Base-by-base conservation (phyloP, 2,329 filamentous ascomycete species). In the Ceratocystis lukuohia region DNA sequence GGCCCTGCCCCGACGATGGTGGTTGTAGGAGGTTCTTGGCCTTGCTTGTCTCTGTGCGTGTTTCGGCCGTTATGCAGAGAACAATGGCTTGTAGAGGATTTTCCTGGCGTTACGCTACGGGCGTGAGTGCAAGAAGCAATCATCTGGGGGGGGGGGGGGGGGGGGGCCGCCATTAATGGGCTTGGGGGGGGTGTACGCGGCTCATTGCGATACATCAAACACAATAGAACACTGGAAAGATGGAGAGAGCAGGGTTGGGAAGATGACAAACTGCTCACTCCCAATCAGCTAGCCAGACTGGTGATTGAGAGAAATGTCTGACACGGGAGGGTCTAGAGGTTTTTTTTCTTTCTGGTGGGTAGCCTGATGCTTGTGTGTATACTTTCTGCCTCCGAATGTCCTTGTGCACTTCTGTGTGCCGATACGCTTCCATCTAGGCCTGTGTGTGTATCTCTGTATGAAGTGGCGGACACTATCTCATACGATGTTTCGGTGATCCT, bases 31-130 rank as follows among this genome's bases (percentile, higher is more conserved):
- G 22, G n/a, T 50, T 50, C 22, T 25, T 50, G 5, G 28, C 5
- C n/a, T 33, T 25, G 7, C 20, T 25, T 10, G 48, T 25, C 48
- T 53, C 15, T 53, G 20, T 53, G 20, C 20, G 56, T 37, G 56
- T 59, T 59, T 59, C 30, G 56, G 30, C 56, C 56, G 56, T 37
- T 30, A 59, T 59, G 56, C 56, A 59, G 56, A 59, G 56, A 59
- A 59, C 56, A 59, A 59, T 59, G 56, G 56, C 25, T n/a, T 33
- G 12, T 30, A 59, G 33, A 30, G 56, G 28, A 59, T 59, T 59
- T 59, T 41, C 37, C 37, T 59, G 28, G 28, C 28, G 17, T 30
- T 33, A 59, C 56, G 10, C 37, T 41, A 41, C 37, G 37, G 37
- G 10, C 37, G 37, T 41, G 37, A 8, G 22, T n/a, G n/a, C 46